Percentiles rank a stretch among this genome's conserved stretches.
These are phyloP conservation scores for Rhizophagus clarus DNA, from an alignment of 192 early-diverging fungal genomes.

Conservation along the genomic window DNA sequence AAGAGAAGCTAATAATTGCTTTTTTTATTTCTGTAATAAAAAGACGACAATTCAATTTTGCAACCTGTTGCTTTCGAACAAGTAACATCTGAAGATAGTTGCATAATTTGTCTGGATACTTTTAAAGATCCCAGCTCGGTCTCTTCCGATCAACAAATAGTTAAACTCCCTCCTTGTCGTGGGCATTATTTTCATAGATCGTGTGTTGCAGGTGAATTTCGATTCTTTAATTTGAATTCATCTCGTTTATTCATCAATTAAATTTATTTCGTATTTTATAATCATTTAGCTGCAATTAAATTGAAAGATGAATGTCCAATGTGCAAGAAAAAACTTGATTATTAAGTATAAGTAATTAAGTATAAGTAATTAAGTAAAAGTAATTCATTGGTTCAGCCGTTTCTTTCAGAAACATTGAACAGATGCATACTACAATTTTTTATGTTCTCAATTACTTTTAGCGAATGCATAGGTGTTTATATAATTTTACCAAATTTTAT, in stretches of 20 bases:
- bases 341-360: neutral
- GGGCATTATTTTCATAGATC: constrained; percentile 32
- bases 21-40: neutral
- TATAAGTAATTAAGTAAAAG: too few species aligned
- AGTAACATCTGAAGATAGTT: constrained; percentile 23
- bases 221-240: neutral
- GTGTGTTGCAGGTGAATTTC: constrained; percentile 26
- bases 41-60: constrained; percentile 33
- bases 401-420: too few species aligned
- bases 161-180: constrained; percentile 30
- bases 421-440: too few species aligned
- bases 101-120: constrained; percentile 26
- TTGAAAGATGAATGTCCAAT: constrained; percentile 32
- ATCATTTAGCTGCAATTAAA: constrained; percentile 29
- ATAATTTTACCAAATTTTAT: too few species aligned
- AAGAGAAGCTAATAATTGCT: neutral
- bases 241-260: constrained; percentile 1
- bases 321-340: constrained; percentile 30
- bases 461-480: too few species aligned
- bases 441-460: too few species aligned
- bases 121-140: constrained; percentile 17
- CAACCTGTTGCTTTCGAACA: constrained; percentile 12
- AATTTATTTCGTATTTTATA: neutral
- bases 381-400: too few species aligned
- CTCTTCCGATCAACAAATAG: constrained; percentile 18